These are phyloP conservation scores for Alternaria gansuensis DNA, from an alignment of 2,329 filamentous ascomycete genomes.

Conservation along the genomic window DNA sequence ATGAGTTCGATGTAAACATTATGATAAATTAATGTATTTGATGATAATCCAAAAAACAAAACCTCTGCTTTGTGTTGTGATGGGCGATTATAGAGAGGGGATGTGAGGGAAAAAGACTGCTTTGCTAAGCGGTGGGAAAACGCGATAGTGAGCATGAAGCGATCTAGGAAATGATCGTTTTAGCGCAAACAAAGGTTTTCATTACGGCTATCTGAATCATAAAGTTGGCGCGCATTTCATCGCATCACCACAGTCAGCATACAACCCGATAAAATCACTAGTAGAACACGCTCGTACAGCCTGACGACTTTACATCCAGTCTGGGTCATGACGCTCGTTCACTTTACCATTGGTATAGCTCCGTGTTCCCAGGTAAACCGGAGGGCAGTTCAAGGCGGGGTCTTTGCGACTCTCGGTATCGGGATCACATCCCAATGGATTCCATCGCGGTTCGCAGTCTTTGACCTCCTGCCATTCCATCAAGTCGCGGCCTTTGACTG, in stretches of 20 bases:
- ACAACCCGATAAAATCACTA: no score
- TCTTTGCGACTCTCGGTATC: background rate
- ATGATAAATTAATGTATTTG: slow-evolving; percentile 6
- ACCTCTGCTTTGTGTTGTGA: background rate
- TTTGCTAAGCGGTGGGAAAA: background rate
- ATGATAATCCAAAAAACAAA: background rate
- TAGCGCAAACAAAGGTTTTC: no score
- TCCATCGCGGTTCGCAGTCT: background rate
- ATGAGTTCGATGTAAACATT: background rate
- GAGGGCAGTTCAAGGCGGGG: background rate
- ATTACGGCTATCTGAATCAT: no score
- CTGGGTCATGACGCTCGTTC: background rate
- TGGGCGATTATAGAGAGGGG: no score
- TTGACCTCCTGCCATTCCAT: background rate
- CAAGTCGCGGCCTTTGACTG: background rate
- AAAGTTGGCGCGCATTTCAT: no score
- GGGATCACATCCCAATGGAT: background rate
- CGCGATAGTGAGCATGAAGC: no score
- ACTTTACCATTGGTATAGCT: background rate
- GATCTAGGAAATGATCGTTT: no score
- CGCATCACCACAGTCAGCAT: no score
- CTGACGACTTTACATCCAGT: background rate
- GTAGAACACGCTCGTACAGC: no score
- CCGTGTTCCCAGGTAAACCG: background rate
- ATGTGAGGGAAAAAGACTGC: background rate